Conservation (phyloP, 139 green algal genomes). For the Tetraselmis chui region DNA sequence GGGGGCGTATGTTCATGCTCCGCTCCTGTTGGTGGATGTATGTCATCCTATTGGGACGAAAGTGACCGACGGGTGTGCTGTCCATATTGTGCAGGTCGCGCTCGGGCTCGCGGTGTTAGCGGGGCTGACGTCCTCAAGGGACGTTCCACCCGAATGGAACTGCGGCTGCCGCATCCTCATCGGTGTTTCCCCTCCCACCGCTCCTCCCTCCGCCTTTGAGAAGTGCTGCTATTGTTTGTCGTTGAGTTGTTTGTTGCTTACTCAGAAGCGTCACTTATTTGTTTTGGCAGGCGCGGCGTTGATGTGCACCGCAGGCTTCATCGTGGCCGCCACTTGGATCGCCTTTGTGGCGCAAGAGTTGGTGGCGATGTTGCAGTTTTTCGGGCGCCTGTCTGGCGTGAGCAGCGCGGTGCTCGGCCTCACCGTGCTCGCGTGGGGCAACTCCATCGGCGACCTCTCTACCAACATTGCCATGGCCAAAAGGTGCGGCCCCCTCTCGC, state of each 20-base stretch:
- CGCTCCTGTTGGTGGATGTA: too few species aligned
- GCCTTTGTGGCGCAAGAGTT: constrained; percentile 41
- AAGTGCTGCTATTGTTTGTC: background rate
- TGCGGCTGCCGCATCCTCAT: background rate
- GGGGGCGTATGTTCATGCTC: too few species aligned
- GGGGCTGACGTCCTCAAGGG: background rate
- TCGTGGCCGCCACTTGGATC: constrained; percentile 80
- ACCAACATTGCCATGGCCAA: constrained; percentile 74
- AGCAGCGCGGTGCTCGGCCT: constrained; percentile 64
- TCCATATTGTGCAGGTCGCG: background rate
- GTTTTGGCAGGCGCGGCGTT: constrained; percentile 37
- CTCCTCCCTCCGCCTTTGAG: background rate
- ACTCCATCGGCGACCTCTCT: constrained; percentile 77
- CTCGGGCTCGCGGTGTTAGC: background rate
- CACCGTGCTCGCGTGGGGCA: constrained; percentile 85
- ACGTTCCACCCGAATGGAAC: background rate
- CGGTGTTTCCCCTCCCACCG: background rate
- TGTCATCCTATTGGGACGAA: too few species aligned
- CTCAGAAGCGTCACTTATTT: too few species aligned
- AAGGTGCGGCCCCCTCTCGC: background rate
- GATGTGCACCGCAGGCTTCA: constrained; percentile 57
- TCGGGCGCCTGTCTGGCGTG: constrained; percentile 47
- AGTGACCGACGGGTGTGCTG: too few species aligned
- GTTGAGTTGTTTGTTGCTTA: too few species aligned
- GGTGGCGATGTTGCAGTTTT: constrained; percentile 60